Conservation (phyloP, 1,139 yeast genomes). For the Candida freyschussii region DNA sequence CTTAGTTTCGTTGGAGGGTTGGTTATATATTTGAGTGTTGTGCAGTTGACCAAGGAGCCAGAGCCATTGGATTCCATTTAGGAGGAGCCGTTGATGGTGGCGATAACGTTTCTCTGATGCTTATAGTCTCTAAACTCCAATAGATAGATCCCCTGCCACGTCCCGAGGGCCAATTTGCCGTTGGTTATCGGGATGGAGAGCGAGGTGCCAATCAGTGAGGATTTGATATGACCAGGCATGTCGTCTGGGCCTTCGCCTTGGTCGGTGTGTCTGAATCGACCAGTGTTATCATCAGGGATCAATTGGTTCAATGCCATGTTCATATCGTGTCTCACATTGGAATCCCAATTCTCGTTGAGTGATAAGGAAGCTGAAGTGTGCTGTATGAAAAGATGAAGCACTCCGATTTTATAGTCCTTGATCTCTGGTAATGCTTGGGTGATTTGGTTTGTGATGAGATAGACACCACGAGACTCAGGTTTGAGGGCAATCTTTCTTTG, state of each 20-base stretch:
- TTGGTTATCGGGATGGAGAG: slow-evolving; percentile 63
- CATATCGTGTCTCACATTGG: slow-evolving; percentile 72
- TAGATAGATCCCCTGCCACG: slow-evolving; percentile 82
- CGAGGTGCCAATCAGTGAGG: slow-evolving; percentile 60
- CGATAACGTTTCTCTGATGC: slow-evolving; percentile 63
- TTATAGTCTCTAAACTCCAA: slow-evolving; percentile 64
- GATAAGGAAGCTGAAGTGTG: slow-evolving; percentile 79
- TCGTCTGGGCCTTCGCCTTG: slow-evolving; percentile 76
- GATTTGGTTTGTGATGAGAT: slow-evolving; percentile 67
- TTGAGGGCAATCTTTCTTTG: slow-evolving; percentile 53
- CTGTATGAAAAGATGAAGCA: slow-evolving; percentile 61
- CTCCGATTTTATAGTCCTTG: slow-evolving; percentile 55
- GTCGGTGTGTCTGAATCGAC: slow-evolving; percentile 47
- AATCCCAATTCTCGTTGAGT: slow-evolving; percentile 74
- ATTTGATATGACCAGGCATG: slow-evolving; percentile 77
- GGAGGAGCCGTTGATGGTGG: slow-evolving; percentile 81
- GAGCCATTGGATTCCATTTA: slow-evolving; percentile 7
- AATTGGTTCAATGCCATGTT: slow-evolving; percentile 54
- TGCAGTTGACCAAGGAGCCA: slow-evolving; percentile 49
- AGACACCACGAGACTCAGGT: slow-evolving; percentile 62
- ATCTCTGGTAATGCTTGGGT: slow-evolving; percentile 53
- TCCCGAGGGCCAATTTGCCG: slow-evolving; percentile 66
- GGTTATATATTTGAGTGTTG: slow-evolving; percentile 67
- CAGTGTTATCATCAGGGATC: slow-evolving; percentile 57
- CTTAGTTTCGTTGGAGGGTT: slow-evolving; percentile 68